A percentile compares a stretch with the other conserved stretches of the same genome.
Conservation (phyloP, 768 basidiomycete species). For the Rhizopogon rudus region DNA sequence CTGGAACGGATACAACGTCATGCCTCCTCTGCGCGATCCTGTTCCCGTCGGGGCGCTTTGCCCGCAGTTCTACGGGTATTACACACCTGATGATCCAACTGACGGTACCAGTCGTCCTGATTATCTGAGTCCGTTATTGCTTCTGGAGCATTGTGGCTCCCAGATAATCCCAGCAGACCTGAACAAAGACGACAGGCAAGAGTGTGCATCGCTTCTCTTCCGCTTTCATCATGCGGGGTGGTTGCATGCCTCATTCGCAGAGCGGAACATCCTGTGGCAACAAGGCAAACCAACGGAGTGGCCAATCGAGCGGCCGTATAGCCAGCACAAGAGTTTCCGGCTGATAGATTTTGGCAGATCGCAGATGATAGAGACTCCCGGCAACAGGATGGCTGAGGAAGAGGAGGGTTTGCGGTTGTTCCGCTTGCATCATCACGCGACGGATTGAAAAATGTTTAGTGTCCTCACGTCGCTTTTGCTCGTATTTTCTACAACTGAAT, state of each 20-base stretch:
- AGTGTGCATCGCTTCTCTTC: constrained; percentile 35
- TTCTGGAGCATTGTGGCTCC: constrained; percentile 44
- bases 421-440: neutral
- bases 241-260: constrained; percentile 37
- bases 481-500: no score
- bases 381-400: neutral
- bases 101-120: constrained; percentile 1
- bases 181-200: constrained; percentile 31
- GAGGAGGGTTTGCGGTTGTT: neutral
- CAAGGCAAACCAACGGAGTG: constrained; percentile 31
- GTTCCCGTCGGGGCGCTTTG: constrained; percentile 47
- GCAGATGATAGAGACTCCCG: neutral
- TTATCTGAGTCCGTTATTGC: constrained; percentile 37
- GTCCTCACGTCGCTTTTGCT: no score
- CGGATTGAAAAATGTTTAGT: neutral
- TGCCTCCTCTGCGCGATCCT: constrained; percentile 31
- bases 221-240: constrained; percentile 37
- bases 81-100: constrained; percentile 29
- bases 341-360: constrained; percentile 49
- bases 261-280: constrained; percentile 42
- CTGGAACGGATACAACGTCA: constrained; percentile 21
- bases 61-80: constrained; percentile 66
- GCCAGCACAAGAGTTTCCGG: constrained; percentile 32
- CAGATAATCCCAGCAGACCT: constrained; percentile 26
- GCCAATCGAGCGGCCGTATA: constrained; percentile 2